Percentiles rank a stretch among this genome's conserved stretches.
Evolutionary conservation across 2,329 filamentous ascomycete species (phyloP).

Genomic region (Chrysosporium keratinophilum): DNA sequence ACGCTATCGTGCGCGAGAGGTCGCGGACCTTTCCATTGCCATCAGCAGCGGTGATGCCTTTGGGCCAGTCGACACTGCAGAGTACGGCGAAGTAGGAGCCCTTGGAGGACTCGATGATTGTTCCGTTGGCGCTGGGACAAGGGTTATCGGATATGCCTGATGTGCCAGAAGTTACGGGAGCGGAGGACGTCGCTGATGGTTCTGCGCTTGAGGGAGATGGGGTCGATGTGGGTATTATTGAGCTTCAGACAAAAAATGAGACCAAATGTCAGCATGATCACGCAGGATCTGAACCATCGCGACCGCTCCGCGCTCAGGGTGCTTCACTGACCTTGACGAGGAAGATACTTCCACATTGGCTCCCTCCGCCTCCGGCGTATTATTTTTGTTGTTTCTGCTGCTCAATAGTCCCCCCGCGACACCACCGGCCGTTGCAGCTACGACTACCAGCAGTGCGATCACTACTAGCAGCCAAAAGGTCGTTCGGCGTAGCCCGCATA

Average conservation of each 20-base stretch:
- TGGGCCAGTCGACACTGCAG: constrained; percentile 3
- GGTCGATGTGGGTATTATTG: no score
- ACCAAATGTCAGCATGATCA: no score
- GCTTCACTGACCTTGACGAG: no score
- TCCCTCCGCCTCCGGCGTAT: no score
- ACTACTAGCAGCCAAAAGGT: not conserved
- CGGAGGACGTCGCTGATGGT: not conserved
- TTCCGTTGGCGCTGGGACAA: constrained; percentile 2
- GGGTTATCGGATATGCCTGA: constrained; percentile 3
- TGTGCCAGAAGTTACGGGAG: not conserved
- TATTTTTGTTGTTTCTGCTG: not conserved
- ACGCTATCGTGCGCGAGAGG: not conserved
- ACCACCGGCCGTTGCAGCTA: not conserved
- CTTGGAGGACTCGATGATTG: not conserved
- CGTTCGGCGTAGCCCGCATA: not conserved
- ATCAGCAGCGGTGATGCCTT: not conserved
- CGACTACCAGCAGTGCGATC: not conserved
- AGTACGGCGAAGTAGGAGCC: constrained; percentile 1
- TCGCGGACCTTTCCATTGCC: not conserved
- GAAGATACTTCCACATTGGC: no score
- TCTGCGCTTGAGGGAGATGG: no score
- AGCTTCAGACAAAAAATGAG: no score
- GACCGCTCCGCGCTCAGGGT: no score
- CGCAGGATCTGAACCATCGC: no score
- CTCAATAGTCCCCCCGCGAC: not conserved